phyloP scores from a whole-genome alignment of 2,329 filamentous ascomycete species.

The Hypomyces rosellus region DNA sequence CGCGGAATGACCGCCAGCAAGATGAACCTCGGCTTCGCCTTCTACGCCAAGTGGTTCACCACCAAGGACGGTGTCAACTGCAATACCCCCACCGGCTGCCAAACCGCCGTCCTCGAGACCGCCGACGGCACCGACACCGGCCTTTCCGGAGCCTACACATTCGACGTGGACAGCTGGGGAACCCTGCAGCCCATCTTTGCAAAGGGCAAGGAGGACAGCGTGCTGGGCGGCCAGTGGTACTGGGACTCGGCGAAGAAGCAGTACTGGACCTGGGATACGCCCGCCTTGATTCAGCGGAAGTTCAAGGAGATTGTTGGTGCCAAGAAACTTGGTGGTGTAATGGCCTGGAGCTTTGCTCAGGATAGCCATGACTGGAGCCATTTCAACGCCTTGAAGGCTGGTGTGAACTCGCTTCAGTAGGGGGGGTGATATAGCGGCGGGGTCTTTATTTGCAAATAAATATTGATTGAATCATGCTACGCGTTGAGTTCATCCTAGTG shows the following conservation, averaged over 20 bases:
- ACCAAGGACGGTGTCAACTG: slow-evolving; percentile 43
- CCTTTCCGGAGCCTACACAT: slow-evolving; percentile 36
- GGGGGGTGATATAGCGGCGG: too few species aligned
- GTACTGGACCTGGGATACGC: slow-evolving; percentile 53
- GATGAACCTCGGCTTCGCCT: slow-evolving; percentile 61
- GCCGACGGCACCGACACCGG: slow-evolving; percentile 53
- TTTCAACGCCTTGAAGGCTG: slow-evolving; percentile 34
- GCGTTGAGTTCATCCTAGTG: too few species aligned
- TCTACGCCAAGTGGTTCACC: slow-evolving; percentile 63
- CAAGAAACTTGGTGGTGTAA: slow-evolving; percentile 41
- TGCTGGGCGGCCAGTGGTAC: slow-evolving; percentile 49
- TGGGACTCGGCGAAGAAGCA: slow-evolving; percentile 39
- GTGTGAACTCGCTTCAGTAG: slow-evolving; percentile 2
- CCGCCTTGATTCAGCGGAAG: slow-evolving; percentile 41
- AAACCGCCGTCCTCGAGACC: slow-evolving; percentile 53
- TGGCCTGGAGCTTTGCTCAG: slow-evolving; percentile 49
- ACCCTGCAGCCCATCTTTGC: slow-evolving; percentile 37
- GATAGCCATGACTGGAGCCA: slow-evolving; percentile 39
- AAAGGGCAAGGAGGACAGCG: slow-evolving; percentile 37
- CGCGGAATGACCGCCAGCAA: slow-evolving; percentile 49
- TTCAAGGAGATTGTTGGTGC: slow-evolving; percentile 37
- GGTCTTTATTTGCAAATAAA: too few species aligned
- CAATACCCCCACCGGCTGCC: slow-evolving; percentile 48
- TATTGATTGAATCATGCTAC: too few species aligned
- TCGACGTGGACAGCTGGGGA: slow-evolving; percentile 28